Conservation (phyloP, 2,329 filamentous ascomycete species). For the Venturia nashicola region DNA sequence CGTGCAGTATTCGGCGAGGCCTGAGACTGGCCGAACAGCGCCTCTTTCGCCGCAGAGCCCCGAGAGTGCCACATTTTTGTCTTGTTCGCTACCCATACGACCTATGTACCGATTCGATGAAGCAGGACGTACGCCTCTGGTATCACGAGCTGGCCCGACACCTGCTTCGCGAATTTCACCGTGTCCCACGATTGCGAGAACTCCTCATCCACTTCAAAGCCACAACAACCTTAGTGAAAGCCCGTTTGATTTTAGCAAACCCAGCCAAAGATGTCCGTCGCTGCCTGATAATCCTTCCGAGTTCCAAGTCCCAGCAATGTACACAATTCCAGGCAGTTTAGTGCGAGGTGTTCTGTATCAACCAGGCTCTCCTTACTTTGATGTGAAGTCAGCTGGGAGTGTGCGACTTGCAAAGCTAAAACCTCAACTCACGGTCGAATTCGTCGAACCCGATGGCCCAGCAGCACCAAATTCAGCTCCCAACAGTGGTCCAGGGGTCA, state of each 20-base stretch:
- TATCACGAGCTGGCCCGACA: slow-evolving; percentile 18
- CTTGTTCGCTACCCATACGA: slow-evolving; percentile 46
- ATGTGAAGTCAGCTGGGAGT: slow-evolving; percentile 26
- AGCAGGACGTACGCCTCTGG: slow-evolving; percentile 26
- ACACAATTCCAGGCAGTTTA: slow-evolving; percentile 67
- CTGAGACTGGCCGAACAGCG: slow-evolving; percentile 14
- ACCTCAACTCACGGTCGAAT: slow-evolving; percentile 15
- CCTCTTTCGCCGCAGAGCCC: slow-evolving; percentile 32
- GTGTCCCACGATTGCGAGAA: slow-evolving; percentile 20
- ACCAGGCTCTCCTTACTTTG: slow-evolving; percentile 70
- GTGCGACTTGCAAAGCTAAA: slow-evolving; percentile 21
- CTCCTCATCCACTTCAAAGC: slow-evolving; percentile 23
- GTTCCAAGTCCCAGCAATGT: slow-evolving; percentile 39
- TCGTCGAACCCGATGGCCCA: neutral
- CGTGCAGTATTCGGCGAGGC: neutral
- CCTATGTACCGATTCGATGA: slow-evolving; percentile 21
- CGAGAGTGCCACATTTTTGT: slow-evolving; percentile 44
- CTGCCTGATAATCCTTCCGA: slow-evolving; percentile 17
- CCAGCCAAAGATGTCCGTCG: slow-evolving; percentile 37
- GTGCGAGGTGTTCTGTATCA: slow-evolving; percentile 78
- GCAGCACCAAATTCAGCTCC: slow-evolving; percentile 25
- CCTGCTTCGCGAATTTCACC: slow-evolving; percentile 16
- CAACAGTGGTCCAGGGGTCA: slow-evolving; percentile 55
- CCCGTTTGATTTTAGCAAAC: slow-evolving; percentile 50
- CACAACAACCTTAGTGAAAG: slow-evolving; percentile 75